phyloP scores from a whole-genome alignment of 805 yeast species.

The Dipodascus geniculatus region DNA sequence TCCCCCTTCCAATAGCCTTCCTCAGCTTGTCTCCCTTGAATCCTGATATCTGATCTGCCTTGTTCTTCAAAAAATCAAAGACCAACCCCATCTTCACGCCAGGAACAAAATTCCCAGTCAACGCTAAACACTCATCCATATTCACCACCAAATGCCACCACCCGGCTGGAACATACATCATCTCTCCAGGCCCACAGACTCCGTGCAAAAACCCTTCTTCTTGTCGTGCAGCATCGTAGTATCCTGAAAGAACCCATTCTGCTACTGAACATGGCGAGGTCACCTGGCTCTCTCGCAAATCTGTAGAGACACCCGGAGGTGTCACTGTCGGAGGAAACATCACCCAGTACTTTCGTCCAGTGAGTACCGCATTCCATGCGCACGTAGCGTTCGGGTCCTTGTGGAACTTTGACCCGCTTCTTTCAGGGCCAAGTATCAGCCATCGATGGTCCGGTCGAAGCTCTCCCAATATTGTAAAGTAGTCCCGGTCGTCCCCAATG shows the following conservation, averaged over 20 bases:
- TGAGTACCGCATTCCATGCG: constrained; percentile 78
- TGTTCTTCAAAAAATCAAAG: constrained; percentile 53
- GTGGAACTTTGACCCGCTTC: constrained; percentile 85
- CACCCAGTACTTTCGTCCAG: constrained; percentile 75
- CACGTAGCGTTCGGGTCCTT: constrained; percentile 86
- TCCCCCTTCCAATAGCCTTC: constrained; percentile 44
- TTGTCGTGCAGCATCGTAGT: constrained; percentile 51
- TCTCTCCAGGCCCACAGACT: constrained; percentile 70
- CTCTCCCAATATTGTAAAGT: constrained; percentile 42
- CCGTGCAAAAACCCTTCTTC: constrained; percentile 45
- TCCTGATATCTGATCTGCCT: constrained; percentile 66
- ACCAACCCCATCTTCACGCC: constrained; percentile 43
- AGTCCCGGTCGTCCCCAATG: constrained; percentile 40
- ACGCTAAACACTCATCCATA: constrained; percentile 52
- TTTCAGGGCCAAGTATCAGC: constrained; percentile 73
- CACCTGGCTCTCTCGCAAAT: constrained; percentile 64
- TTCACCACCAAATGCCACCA: constrained; percentile 98
- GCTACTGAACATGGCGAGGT: constrained; percentile 88
- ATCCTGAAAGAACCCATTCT: constrained; percentile 81
- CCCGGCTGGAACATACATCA: constrained; percentile 84
- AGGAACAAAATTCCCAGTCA: constrained; percentile 86
- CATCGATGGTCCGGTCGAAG: constrained; percentile 81
- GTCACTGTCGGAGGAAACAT: constrained; percentile 68
- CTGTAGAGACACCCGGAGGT: constrained; percentile 82
- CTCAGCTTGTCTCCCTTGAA: constrained; percentile 31